Conservation (phyloP, 768 basidiomycete genomes). For the Neoboletus brunneissimus region DNA sequence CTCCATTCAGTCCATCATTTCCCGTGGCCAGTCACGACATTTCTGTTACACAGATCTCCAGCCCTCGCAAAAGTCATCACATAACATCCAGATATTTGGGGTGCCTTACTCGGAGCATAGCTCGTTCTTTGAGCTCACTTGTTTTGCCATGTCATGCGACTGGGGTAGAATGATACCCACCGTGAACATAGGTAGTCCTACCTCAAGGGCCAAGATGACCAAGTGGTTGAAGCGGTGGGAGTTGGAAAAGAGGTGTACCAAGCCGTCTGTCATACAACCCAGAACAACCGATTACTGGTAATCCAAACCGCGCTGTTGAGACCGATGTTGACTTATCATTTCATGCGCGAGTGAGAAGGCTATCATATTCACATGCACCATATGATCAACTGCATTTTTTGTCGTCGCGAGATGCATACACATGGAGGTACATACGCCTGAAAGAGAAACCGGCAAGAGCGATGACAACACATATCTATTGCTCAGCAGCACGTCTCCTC, state of each 20-base stretch:
- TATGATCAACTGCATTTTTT: slow-evolving; percentile 22
- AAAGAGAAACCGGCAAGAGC: slow-evolving; percentile 2
- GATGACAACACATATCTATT: slow-evolving; percentile 40
- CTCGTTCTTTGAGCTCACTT: slow-evolving; percentile 92
- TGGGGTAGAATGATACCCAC: slow-evolving; percentile 94
- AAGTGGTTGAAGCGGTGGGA: slow-evolving; percentile 92
- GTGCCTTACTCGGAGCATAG: slow-evolving; percentile 96
- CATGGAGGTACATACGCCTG: slow-evolving; percentile 18
- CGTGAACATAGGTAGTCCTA: slow-evolving; percentile 79
- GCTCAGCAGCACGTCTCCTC: slow-evolving; percentile 76
- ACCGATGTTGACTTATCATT: background rate
- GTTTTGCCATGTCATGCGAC: slow-evolving; percentile 85
- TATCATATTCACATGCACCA: slow-evolving; percentile 14
- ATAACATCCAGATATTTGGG: slow-evolving; percentile 69
- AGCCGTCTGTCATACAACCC: slow-evolving; percentile 34
- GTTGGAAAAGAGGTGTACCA: slow-evolving; percentile 63
- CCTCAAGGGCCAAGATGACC: slow-evolving; percentile 78
- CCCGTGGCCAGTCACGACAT: slow-evolving; percentile 56
- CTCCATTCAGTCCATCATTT: slow-evolving; percentile 66
- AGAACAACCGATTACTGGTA: slow-evolving; percentile 50
- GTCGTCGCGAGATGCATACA: slow-evolving; percentile 17
- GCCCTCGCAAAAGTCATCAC: slow-evolving; percentile 67
- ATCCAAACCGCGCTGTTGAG: background rate
- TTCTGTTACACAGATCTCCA: slow-evolving; percentile 72
- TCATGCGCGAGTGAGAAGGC: background rate